A percentile compares a stretch with the other conserved stretches of the same genome.
phyloP scores from a whole-genome alignment of 2,329 filamentous ascomycete genomes.

The Akanthomyces uredinophilus region DNA sequence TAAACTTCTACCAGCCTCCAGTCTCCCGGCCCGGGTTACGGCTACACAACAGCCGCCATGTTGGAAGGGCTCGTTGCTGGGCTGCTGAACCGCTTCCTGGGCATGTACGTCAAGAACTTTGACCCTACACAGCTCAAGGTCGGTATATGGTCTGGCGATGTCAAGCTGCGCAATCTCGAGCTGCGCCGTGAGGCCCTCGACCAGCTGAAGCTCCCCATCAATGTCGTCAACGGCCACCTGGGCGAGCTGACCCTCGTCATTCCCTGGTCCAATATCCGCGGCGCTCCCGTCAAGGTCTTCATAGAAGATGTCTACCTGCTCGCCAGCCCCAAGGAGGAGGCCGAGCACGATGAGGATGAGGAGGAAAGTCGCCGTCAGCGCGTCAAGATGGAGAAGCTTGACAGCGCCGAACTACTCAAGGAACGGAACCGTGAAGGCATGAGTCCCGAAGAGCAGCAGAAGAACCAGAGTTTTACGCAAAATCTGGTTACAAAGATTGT shows the following conservation, averaged over 20 bases:
- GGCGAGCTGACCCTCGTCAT: constrained; percentile 89
- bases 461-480: constrained; percentile 95
- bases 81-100: constrained; percentile 96
- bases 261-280: constrained; percentile 94
- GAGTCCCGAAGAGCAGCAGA: constrained; percentile 91
- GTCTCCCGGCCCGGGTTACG: constrained; percentile 68
- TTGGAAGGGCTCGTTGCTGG: constrained; percentile 95
- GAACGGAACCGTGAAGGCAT: constrained; percentile 89
- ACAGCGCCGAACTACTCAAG: constrained; percentile 91
- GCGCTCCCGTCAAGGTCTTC: constrained; percentile 88
- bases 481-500: constrained; percentile 94
- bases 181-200: constrained; percentile 92
- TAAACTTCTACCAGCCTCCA: background rate
- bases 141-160: constrained; percentile 97
- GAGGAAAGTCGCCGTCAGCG: constrained; percentile 80
- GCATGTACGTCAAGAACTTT: constrained; percentile 99
- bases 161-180: constrained; percentile 89
- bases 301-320: constrained; percentile 97
- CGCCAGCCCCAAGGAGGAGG: constrained; percentile 91
- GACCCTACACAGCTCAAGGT: constrained; percentile 97
- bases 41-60: constrained; percentile 63
- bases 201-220: constrained; percentile 92
- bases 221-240: constrained; percentile 92
- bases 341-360: constrained; percentile 87
- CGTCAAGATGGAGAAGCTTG: constrained; percentile 98